Percentiles rank a stretch among this genome's conserved stretches.
Conservation (phyloP, 371 early-diverging fungal species). For the Apophysomyces sp. region DNA sequence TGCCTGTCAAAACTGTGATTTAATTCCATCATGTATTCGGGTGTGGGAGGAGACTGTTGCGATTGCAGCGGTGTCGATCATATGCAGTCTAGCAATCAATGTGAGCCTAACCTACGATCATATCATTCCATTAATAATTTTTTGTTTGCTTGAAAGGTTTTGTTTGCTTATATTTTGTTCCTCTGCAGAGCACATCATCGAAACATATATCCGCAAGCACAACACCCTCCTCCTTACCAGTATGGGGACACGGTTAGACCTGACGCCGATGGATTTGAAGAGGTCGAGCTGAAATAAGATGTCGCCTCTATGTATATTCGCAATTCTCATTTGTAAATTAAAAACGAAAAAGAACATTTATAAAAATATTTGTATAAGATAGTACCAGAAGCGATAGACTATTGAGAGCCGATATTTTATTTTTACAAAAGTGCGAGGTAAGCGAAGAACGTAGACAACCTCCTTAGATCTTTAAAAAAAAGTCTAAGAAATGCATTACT, state of each 20-base stretch:
- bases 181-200: slow-evolving; percentile 12
- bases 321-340: background rate
- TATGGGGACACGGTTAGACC: background rate
- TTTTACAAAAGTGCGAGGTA: too few relatives aligned
- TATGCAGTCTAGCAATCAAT: slow-evolving; percentile 19
- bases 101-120: slow-evolving; percentile 8
- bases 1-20: background rate
- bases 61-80: slow-evolving; percentile 14
- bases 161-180: slow-evolving; percentile 24
- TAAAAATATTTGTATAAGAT: too few relatives aligned
- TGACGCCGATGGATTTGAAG: slow-evolving; percentile 31
- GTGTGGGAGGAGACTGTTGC: slow-evolving; percentile 20
- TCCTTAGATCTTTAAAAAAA: too few relatives aligned
- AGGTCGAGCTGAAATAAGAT: slow-evolving; percentile 21
- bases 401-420: too few relatives aligned
- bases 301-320: background rate
- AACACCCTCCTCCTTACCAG: background rate
- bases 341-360: too few relatives aligned
- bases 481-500: too few relatives aligned
- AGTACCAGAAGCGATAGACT: too few relatives aligned
- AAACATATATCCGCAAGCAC: slow-evolving; percentile 3
- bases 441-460: too few relatives aligned
- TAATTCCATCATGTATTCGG: slow-evolving; percentile 6
- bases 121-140: background rate
- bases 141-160: background rate